These are phyloP conservation scores for Aphanomyces stellatus DNA, from an alignment of 352 stramenopile genomes.

Conservation along the genomic window DNA sequence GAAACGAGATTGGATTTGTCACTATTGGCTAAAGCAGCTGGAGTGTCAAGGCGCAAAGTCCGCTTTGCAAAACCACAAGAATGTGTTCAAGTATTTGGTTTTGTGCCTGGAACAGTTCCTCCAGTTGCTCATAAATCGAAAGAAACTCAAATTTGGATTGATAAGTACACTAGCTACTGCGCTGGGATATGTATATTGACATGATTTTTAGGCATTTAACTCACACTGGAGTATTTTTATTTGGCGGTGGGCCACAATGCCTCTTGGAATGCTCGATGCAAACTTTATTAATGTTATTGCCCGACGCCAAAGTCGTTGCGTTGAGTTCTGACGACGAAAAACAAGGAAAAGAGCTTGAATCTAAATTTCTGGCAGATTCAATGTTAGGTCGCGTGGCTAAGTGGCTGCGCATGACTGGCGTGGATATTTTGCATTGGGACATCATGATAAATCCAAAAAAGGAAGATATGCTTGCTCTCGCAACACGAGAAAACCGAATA, in stretches of 20 bases:
- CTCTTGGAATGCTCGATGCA: neutral
- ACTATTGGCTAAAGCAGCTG: slow-evolving; percentile 36
- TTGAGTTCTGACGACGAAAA: neutral
- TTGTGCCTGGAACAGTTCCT: slow-evolving; percentile 49
- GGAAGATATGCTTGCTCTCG: slow-evolving; percentile 35
- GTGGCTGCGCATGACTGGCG: slow-evolving; percentile 65
- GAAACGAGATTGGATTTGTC: slow-evolving; percentile 51
- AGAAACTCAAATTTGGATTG: neutral
- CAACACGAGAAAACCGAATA: slow-evolving; percentile 57
- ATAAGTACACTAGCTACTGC: neutral
- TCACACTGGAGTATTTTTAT: neutral
- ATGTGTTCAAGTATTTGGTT: slow-evolving; percentile 51
- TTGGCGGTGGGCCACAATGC: neutral
- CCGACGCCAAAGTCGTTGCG: neutral
- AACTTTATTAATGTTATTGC: neutral
- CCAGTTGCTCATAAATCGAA: slow-evolving; percentile 36
- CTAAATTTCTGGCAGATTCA: slow-evolving; percentile 65
- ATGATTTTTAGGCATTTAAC: neutral
- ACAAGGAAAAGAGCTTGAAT: slow-evolving; percentile 21
- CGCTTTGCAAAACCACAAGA: slow-evolving; percentile 55
- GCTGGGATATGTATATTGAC: too few relatives aligned
- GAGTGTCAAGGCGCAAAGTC: slow-evolving; percentile 47
- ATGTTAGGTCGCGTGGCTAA: slow-evolving; percentile 67
- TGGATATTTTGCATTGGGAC: slow-evolving; percentile 68
- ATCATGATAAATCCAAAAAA: neutral